A percentile compares a stretch with the other conserved stretches of the same genome.
Conservation (phyloP, 1,284 basidiomycete genomes). For the Spongiforma sp. region DNA sequence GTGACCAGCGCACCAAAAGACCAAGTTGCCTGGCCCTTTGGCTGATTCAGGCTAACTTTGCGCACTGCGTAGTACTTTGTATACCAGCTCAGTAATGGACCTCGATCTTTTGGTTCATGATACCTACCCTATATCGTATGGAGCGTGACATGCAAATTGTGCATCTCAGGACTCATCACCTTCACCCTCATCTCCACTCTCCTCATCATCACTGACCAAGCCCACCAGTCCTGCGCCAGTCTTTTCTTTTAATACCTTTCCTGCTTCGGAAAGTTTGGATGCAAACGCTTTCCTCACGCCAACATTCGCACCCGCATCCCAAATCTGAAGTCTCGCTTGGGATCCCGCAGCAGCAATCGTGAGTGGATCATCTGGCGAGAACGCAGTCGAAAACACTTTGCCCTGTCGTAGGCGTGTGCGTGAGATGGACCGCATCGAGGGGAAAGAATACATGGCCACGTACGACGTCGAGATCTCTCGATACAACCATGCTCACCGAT, state of each 20-base stretch:
- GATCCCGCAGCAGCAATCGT: conserved; percentile 95
- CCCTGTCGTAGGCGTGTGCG: conserved; percentile 57
- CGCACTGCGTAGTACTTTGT: no score
- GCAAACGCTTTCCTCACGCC: conserved; percentile 83
- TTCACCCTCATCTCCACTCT: conserved; percentile 58
- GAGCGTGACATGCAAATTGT: neutral
- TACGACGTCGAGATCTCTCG: conserved; percentile 93
- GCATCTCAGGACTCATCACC: conserved; percentile 31
- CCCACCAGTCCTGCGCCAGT: conserved; percentile 73
- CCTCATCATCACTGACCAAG: conserved; percentile 71
- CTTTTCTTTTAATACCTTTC: conserved; percentile 69
- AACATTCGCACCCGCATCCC: conserved; percentile 86
- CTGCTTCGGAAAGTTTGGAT: conserved; percentile 72
- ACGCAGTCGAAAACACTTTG: conserved; percentile 91
- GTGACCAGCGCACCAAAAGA: conserved; percentile 40
- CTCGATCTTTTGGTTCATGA: no score
- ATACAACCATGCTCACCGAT: conserved; percentile 87
- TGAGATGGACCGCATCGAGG: neutral
- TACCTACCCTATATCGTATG: no score
- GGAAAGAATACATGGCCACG: conserved; percentile 38
- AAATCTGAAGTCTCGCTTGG: conserved; percentile 92
- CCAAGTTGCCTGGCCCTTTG: conserved; percentile 33
- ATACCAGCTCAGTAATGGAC: no score
- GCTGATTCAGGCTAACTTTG: no score
- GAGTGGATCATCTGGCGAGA: conserved; percentile 94